These are phyloP conservation scores for Aphanomyces astaci DNA, from an alignment of 352 stramenopile genomes.

Conservation along the genomic window DNA sequence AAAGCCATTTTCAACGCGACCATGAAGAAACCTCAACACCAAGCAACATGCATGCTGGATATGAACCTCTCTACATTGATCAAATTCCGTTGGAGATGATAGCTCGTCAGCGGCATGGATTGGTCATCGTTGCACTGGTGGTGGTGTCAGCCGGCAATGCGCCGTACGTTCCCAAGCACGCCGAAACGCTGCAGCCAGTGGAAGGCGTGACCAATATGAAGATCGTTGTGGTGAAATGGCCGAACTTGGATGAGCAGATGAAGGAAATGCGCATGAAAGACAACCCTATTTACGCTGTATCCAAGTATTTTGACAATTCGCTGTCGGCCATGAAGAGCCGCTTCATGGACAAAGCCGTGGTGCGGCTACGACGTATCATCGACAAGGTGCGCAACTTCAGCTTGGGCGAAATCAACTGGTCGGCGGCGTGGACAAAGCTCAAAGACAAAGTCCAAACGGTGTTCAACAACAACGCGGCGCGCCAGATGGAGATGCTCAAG, in stretches of 20 bases:
- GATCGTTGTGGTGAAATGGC: neutral
- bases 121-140: too few relatives aligned
- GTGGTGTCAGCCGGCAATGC: neutral
- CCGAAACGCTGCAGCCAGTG: neutral
- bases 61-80: too few relatives aligned
- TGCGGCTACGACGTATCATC: neutral
- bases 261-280: neutral
- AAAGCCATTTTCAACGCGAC: too few relatives aligned
- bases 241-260: neutral
- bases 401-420: neutral
- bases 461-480: neutral
- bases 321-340: neutral
- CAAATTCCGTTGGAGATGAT: too few relatives aligned
- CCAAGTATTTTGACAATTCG: neutral
- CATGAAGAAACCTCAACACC: too few relatives aligned
- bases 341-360: neutral
- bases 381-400: neutral
- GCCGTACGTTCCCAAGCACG: neutral
- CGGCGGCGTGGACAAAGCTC: neutral
- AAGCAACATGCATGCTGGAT: too few relatives aligned
- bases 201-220: neutral
- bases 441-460: neutral
- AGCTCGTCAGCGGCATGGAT: too few relatives aligned
- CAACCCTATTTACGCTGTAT: neutral
- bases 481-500: neutral